Evolutionary conservation across 1,284 basidiomycete genomes (phyloP).

Genomic region (Ustilago tritici): DNA sequence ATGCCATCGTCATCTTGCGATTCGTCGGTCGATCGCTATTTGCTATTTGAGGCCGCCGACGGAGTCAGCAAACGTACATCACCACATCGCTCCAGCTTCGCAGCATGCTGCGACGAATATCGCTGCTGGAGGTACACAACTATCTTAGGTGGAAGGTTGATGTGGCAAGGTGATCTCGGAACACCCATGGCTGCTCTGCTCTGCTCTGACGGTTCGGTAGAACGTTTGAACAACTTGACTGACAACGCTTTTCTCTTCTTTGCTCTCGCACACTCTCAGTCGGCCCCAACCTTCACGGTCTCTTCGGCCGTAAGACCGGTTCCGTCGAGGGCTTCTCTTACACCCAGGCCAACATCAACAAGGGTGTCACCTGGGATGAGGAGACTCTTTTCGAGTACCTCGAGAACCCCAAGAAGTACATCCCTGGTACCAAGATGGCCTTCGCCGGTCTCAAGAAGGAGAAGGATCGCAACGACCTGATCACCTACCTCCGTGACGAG

Average conservation of each 20-base stretch:
- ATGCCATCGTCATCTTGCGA: no score
- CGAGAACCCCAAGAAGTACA: slow-evolving; percentile 91
- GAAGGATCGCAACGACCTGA: slow-evolving; percentile 68
- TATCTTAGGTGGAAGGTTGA: no score
- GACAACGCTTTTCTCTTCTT: slow-evolving; percentile 1
- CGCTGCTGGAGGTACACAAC: no score
- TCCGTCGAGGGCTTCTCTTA: slow-evolving; percentile 88
- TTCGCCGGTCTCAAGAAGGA: slow-evolving; percentile 66
- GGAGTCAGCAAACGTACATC: no score
- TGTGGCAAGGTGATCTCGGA: no score
- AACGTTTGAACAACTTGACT: background rate
- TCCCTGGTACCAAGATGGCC: slow-evolving; percentile 59
- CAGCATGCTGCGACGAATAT: no score
- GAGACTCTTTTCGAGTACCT: slow-evolving; percentile 93
- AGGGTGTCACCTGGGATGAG: slow-evolving; percentile 81
- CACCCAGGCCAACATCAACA: slow-evolving; percentile 96
- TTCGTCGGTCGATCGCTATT: no score
- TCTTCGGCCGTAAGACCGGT: slow-evolving; percentile 87
- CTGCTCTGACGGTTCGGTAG: background rate
- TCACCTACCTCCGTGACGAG: slow-evolving; percentile 58
- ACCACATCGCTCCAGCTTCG: no score
- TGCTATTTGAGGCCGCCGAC: no score
- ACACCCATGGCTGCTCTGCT: background rate
- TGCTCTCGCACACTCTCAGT: slow-evolving; percentile 72
- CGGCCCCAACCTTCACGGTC: slow-evolving; percentile 93